These are phyloP conservation scores for Microcera coccophila DNA, from an alignment of 2,329 filamentous ascomycete genomes.

Conservation along the genomic window DNA sequence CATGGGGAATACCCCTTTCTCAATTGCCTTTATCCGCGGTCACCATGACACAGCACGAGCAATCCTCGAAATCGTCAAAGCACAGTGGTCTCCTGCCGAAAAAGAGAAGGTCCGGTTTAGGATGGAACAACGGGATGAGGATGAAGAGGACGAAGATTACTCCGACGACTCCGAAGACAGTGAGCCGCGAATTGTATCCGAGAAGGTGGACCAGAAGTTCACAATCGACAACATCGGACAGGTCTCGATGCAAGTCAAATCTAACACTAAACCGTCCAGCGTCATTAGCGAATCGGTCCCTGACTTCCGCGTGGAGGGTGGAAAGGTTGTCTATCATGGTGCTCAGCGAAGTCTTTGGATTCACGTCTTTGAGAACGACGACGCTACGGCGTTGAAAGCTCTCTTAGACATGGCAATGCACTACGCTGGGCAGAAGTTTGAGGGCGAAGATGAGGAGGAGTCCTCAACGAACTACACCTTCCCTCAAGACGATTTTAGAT, in stretches of 20 bases:
- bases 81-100: slow-evolving; percentile 61
- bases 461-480: slow-evolving; percentile 36
- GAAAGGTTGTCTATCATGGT: slow-evolving; percentile 14
- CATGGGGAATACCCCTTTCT: slow-evolving; percentile 56
- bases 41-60: slow-evolving; percentile 60
- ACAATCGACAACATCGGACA: slow-evolving; percentile 75
- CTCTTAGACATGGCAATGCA: slow-evolving; percentile 53
- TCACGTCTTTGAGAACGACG: slow-evolving; percentile 50
- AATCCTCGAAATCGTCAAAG: slow-evolving; percentile 66
- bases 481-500: slow-evolving; percentile 38
- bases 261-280: slow-evolving; percentile 50
- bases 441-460: slow-evolving; percentile 32
- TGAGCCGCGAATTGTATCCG: slow-evolving; percentile 44
- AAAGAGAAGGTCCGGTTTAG: slow-evolving; percentile 49
- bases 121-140: slow-evolving; percentile 37
- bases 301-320: slow-evolving; percentile 32
- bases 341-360: slow-evolving; percentile 31
- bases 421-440: slow-evolving; percentile 38
- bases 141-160: slow-evolving; percentile 37
- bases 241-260: slow-evolving; percentile 64
- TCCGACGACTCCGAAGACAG: slow-evolving; percentile 36
- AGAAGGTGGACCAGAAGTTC: slow-evolving; percentile 62
- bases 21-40: slow-evolving; percentile 62
- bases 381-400: slow-evolving; percentile 51
- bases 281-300: slow-evolving; percentile 45